A percentile compares a stretch with the other conserved stretches of the same genome.
Conservation (phyloP, 352 stramenopile species). For the Pilasporangium apinafurcum region DNA sequence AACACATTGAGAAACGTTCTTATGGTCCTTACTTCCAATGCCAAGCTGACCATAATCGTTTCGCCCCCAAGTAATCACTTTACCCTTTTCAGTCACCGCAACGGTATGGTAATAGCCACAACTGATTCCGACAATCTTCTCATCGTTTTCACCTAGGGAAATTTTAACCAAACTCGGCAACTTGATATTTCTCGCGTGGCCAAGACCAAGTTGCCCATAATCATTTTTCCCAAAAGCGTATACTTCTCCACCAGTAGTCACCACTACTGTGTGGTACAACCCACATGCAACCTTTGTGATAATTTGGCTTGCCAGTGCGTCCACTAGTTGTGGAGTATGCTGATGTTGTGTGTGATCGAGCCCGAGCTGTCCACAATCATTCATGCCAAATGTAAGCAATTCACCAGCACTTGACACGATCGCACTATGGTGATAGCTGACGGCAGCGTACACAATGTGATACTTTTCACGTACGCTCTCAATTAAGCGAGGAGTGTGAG, state of each 20-base stretch:
- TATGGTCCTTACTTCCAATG: slow-evolving; percentile 86
- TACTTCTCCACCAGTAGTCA: slow-evolving; percentile 63
- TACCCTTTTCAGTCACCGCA: slow-evolving; percentile 73
- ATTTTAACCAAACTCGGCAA: slow-evolving; percentile 66
- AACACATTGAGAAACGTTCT: slow-evolving; percentile 72
- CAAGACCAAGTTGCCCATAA: slow-evolving; percentile 80
- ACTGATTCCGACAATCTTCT: slow-evolving; percentile 71
- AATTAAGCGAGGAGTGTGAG: slow-evolving; percentile 75
- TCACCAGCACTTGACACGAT: slow-evolving; percentile 72
- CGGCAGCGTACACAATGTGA: slow-evolving; percentile 55
- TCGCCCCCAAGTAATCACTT: slow-evolving; percentile 77
- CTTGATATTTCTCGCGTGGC: slow-evolving; percentile 73
- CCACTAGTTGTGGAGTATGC: slow-evolving; percentile 75
- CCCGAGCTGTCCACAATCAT: slow-evolving; percentile 80
- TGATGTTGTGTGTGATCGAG: slow-evolving; percentile 83
- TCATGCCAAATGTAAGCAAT: slow-evolving; percentile 85
- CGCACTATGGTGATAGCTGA: slow-evolving; percentile 86
- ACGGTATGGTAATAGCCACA: slow-evolving; percentile 86
- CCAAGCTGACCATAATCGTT: slow-evolving; percentile 87
- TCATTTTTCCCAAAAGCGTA: slow-evolving; percentile 86
- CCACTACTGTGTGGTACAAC: slow-evolving; percentile 72
- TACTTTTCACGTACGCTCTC: slow-evolving; percentile 84
- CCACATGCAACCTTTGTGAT: slow-evolving; percentile 68
- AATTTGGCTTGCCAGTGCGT: slow-evolving; percentile 63
- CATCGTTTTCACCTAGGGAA: slow-evolving; percentile 50